Conservation (phyloP, 1,284 basidiomycete genomes). For the Marasmius oreades region DNA sequence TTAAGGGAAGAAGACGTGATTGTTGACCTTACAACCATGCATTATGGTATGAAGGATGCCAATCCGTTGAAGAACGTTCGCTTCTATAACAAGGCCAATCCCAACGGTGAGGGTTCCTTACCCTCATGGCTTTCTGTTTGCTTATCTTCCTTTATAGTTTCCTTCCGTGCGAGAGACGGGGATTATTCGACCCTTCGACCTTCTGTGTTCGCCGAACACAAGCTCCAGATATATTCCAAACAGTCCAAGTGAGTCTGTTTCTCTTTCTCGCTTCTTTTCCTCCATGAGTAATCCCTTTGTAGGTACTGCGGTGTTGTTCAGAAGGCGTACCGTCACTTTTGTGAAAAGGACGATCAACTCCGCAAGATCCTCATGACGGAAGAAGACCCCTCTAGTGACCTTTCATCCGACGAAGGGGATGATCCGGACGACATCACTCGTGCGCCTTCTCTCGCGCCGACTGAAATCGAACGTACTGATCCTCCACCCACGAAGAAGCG, state of each 20-base stretch:
- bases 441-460: not conserved
- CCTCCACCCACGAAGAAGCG: not conserved
- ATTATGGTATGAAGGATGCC: constrained; percentile 69
- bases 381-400: not conserved
- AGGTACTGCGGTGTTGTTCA: constrained; percentile 59
- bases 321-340: constrained; percentile 57
- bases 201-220: constrained; percentile 55
- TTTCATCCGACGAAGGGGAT: not conserved
- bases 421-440: not conserved
- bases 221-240: constrained; percentile 64
- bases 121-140: not conserved
- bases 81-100: constrained; percentile 71
- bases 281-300: not conserved
- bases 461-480: not conserved
- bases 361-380: not conserved
- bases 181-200: constrained; percentile 66
- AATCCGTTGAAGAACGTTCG: constrained; percentile 66
- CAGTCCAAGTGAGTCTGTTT: constrained; percentile 39
- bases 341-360: not conserved
- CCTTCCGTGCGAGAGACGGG: constrained; percentile 42
- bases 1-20: constrained; percentile 52
- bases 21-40: constrained; percentile 59
- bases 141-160: constrained; percentile 30
- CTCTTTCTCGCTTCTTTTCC: not conserved
- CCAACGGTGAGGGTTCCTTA: constrained; percentile 40